Evolutionary conservation across 306 rosid species (phyloP), one percentile per base, ranked within the genome.

Genomic region (Inga laurina): DNA sequence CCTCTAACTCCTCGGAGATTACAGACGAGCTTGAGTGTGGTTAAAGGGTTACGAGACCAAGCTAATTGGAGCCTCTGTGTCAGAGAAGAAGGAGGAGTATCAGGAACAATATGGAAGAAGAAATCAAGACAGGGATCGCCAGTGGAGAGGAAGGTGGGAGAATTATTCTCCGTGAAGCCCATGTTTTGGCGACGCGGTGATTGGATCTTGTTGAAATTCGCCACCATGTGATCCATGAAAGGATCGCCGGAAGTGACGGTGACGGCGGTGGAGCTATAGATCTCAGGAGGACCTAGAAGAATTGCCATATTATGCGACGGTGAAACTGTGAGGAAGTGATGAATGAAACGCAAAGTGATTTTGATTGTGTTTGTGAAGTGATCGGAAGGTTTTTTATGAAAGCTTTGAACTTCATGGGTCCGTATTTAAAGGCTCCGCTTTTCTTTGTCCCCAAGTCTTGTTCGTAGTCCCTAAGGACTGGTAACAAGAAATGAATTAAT

Each of bases 1-100:
- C 97, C 94, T 13, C 93, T 85, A 2, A 93, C 89, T 3, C 90
- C 93, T 0, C 97, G 88, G 64, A 93, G 90, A 84, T 90, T 90
- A 72, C 88, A 89, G 52, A 93, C 34, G 27, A 90, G 91, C 82
- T 93, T 93, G 83, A 93, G 93, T 21, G 94, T 19, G 77, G 90
- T 89, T 73, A 87, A 68, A 1, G 94, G 84, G 73, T 88, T 8
- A 41, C 79, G 88, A 7, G 77, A 77, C 97, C 94, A 89, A 0
- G 98, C 81, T 30, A 54, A 43, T 10, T 77, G 39, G 61, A 90
- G 92, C 41, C 83, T 83, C 1, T 48, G 14, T 11, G 43, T 10
- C 59, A 93, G 22, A 2, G 70, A 48, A 0, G 85, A 48, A 2
- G 88, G 14, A 0, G 90, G 90, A 9, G 82, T 83, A 21, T 70